phyloP scores from a whole-genome alignment of 169 alveolate genomes.

The Plasmodium fragile region DNA sequence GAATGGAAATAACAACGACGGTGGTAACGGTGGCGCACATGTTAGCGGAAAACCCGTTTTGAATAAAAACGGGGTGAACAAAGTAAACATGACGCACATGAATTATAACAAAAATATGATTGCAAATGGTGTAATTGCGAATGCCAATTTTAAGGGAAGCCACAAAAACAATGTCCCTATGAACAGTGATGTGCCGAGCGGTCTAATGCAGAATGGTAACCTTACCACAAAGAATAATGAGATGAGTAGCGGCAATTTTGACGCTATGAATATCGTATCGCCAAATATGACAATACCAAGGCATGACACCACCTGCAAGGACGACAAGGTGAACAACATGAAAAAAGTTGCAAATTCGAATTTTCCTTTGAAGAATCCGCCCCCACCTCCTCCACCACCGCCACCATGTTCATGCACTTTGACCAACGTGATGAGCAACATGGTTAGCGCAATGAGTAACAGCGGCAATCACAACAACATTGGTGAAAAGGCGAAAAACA shows the following conservation, averaged over 20 bases:
- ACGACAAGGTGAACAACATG: constrained; percentile 18
- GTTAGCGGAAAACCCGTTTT: neutral
- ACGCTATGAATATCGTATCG: constrained; percentile 6
- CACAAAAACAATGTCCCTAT: neutral
- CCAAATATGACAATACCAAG: constrained; percentile 26
- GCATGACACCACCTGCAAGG: constrained; percentile 24
- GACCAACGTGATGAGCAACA: neutral
- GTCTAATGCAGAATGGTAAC: constrained; percentile 9
- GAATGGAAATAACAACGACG: neutral
- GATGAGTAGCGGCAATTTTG: neutral
- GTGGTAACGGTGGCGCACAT: neutral
- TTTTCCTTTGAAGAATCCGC: constrained; percentile 13
- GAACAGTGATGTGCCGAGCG: neutral
- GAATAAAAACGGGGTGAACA: constrained; percentile 20
- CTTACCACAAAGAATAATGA: constrained; percentile 3
- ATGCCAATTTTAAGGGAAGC: constrained; percentile 5
- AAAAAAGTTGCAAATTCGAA: constrained; percentile 11
- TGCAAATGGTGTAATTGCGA: neutral
- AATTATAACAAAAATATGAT: constrained; percentile 10
- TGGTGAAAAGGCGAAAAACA: neutral
- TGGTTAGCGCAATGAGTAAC: neutral
- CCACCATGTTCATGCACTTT: constrained; percentile 18
- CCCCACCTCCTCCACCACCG: constrained; percentile 43
- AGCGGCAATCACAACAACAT: neutral
- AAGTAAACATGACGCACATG: neutral